phyloP scores from a whole-genome alignment of 2,329 filamentous ascomycete species.

The Ophiostoma tasmaniense region DNA sequence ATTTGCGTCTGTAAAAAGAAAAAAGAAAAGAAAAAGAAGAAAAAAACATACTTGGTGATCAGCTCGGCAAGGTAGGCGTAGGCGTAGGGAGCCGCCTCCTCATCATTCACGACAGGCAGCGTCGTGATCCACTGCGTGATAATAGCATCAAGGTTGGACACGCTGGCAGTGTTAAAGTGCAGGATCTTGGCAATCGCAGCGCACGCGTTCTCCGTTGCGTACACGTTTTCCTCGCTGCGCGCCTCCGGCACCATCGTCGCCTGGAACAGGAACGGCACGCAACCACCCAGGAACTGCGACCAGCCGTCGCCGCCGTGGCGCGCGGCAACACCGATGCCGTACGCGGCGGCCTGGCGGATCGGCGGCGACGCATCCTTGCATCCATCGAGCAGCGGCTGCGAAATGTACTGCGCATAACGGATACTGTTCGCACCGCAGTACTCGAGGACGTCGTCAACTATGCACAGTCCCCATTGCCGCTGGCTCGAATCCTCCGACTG shows the following conservation, averaged over 20 bases:
- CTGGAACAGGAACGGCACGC: slow-evolving; percentile 75
- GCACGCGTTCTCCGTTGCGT: slow-evolving; percentile 94
- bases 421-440: slow-evolving; percentile 88
- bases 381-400: slow-evolving; percentile 76
- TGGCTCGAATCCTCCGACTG: slow-evolving; percentile 77
- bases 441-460: slow-evolving; percentile 95
- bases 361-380: slow-evolving; percentile 73
- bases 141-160: slow-evolving; percentile 67
- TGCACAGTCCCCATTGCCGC: slow-evolving; percentile 97
- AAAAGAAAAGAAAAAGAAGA: not conserved
- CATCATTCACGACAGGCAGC: slow-evolving; percentile 85
- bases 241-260: slow-evolving; percentile 73
- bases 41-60: slow-evolving; percentile 76
- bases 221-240: slow-evolving; percentile 85
- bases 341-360: slow-evolving; percentile 90
- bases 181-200: slow-evolving; percentile 95
- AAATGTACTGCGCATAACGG: slow-evolving; percentile 77
- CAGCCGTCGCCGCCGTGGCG: slow-evolving; percentile 83
- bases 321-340: slow-evolving; percentile 90
- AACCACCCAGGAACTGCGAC: slow-evolving; percentile 76
- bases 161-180: slow-evolving; percentile 73
- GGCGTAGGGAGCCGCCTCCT: slow-evolving; percentile 93
- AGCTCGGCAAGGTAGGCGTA: slow-evolving; percentile 87
- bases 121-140: slow-evolving; percentile 84
- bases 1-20: not conserved